Conservation (phyloP, 345 rosid genomes). For the Arabidopsis arenosa region DNA sequence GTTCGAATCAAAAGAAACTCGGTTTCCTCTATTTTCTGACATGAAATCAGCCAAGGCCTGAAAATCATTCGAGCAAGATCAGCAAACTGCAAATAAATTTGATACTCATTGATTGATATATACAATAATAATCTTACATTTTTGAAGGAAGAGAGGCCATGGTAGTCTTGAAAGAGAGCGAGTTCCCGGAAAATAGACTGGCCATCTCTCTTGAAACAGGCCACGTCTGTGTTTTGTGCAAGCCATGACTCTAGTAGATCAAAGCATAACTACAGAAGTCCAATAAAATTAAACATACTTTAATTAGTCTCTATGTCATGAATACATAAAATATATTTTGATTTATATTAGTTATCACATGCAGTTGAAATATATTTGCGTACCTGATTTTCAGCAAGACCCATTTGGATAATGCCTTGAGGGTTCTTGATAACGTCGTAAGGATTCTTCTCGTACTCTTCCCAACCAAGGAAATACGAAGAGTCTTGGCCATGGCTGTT, state of each 20-base stretch:
- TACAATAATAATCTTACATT: conserved; percentile 46
- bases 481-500: conserved; percentile 79
- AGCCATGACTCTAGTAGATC: conserved; percentile 75
- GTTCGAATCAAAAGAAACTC: conserved; percentile 60
- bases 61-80: not conserved
- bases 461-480: conserved; percentile 59
- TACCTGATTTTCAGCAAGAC: conserved; percentile 84
- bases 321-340: not conserved
- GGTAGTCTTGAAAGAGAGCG: conserved; percentile 83
- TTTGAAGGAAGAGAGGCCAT: conserved; percentile 69
- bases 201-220: conserved; percentile 58
- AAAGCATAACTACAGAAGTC: conserved; percentile 57
- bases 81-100: not conserved
- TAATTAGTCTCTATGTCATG: not conserved
- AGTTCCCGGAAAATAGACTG: conserved; percentile 68
- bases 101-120: not conserved
- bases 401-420: conserved; percentile 75
- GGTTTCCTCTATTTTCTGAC: conserved; percentile 72
- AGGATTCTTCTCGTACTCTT: conserved; percentile 70
- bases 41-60: conserved; percentile 73
- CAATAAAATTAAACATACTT: not conserved
- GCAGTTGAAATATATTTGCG: conserved; percentile 1
- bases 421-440: conserved; percentile 63
- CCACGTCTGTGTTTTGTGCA: conserved; percentile 60
- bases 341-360: not conserved